A percentile compares a stretch with the other conserved stretches of the same genome.
Conservation (phyloP, 2,329 filamentous ascomycete genomes). For the Ilyonectria mors-panacis region DNA sequence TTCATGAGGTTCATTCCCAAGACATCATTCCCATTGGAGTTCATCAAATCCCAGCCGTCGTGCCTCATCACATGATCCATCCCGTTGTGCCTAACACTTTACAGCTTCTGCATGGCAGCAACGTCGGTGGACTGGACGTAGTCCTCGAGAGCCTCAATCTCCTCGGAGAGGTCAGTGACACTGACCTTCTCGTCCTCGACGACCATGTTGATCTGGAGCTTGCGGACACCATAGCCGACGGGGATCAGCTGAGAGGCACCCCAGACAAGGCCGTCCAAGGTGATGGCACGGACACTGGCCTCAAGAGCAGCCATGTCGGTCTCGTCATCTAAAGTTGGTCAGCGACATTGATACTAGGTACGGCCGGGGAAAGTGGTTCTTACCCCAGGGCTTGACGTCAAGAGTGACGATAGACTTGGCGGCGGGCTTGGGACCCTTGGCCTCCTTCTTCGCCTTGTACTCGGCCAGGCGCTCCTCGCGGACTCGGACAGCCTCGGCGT, state of each 20-base stretch:
- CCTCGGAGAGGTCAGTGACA: conserved; percentile 85
- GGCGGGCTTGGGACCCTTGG: conserved; percentile 87
- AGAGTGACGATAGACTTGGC: conserved; percentile 97
- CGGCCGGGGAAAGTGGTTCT: conserved; percentile 52
- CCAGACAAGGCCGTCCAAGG: conserved; percentile 97
- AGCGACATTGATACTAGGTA: conserved; percentile 31
- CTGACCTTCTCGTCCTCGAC: conserved; percentile 98
- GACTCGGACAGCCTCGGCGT: conserved; percentile 85
- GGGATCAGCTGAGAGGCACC: conserved; percentile 90
- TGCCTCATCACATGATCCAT: conserved; percentile 51
- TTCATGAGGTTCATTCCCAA: conserved; percentile 45
- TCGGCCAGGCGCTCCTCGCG: conserved; percentile 92
- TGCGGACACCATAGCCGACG: conserved; percentile 98
- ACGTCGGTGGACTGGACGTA: conserved; percentile 96
- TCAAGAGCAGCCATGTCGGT: conserved; percentile 91
- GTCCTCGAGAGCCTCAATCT: conserved; percentile 89
- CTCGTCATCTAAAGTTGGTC: conserved; percentile 79
- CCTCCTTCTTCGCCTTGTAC: conserved; percentile 97
- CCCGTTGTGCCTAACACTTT: conserved; percentile 57
- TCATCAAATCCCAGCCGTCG: conserved; percentile 51
- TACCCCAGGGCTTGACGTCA: conserved; percentile 99
- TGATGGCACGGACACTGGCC: conserved; percentile 83
- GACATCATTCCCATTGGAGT: conserved; percentile 44
- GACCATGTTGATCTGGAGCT: conserved; percentile 98
- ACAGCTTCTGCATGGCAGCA: conserved; percentile 93